phyloP scores from a whole-genome alignment of 2,329 filamentous ascomycete species.

The Sporothrix curviconia region DNA sequence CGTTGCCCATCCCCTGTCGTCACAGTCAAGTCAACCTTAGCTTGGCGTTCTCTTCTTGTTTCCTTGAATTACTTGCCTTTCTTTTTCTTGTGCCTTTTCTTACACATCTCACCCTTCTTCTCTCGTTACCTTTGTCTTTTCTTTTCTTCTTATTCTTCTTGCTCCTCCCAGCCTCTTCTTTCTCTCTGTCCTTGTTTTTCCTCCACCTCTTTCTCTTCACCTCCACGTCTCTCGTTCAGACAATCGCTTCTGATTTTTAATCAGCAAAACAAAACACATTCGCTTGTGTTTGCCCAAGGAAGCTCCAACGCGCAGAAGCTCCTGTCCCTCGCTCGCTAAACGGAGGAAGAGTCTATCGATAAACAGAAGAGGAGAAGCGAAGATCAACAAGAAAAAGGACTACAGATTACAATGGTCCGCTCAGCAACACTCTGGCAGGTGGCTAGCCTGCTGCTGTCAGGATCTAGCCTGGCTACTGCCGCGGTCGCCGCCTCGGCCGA shows the following conservation, averaged over 20 bases:
- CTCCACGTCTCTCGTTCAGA: not conserved
- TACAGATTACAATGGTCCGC: not conserved
- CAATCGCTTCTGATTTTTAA: slow-evolving; percentile 12
- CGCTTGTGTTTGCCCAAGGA: not conserved
- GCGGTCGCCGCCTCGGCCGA: not conserved
- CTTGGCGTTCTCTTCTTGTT: no score
- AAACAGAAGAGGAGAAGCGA: not conserved
- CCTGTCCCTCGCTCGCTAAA: no score
- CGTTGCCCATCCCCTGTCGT: not conserved
- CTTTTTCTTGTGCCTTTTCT: not conserved
- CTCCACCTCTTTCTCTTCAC: not conserved
- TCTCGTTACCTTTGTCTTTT: not conserved
- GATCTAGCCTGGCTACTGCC: not conserved
- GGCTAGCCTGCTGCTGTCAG: slow-evolving; percentile 4
- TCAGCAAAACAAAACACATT: slow-evolving; percentile 2
- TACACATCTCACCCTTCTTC: not conserved
- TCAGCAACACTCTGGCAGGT: slow-evolving; percentile 6
- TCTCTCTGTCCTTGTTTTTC: not conserved
- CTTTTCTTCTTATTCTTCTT: not conserved
- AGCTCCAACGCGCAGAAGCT: no score
- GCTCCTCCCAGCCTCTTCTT: not conserved
- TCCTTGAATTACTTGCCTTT: not conserved
- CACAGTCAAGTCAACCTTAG: no score
- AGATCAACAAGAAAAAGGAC: not conserved
- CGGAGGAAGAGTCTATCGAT: no score